Evolutionary conservation across 495 filamentous ascomycete species (phyloP).

Genomic region (Parachaetomium inaequale): DNA sequence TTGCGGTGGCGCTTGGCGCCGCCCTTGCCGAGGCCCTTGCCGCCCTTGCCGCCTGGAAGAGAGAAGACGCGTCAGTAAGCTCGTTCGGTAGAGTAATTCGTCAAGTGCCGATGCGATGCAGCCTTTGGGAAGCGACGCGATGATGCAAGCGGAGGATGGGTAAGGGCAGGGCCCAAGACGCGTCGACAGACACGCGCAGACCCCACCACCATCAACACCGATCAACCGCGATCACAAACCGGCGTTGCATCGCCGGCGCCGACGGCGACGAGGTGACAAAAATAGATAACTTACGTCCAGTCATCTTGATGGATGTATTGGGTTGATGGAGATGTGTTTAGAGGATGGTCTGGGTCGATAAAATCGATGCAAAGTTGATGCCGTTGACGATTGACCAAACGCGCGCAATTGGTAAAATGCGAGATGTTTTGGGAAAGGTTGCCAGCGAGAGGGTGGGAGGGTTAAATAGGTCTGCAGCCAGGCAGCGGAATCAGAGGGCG

Average conservation of each 20-base stretch:
- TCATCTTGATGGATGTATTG: conserved; percentile 62
- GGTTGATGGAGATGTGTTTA: conserved; percentile 29
- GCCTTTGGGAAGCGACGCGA: background rate
- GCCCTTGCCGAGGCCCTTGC: conserved; percentile 86
- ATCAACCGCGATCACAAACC: conserved; percentile 9
- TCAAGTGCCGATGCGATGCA: background rate
- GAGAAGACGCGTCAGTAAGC: conserved; percentile 26
- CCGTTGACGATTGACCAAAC: conserved; percentile 28
- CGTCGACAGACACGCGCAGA: conserved; percentile 22
- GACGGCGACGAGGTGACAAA: conserved; percentile 19
- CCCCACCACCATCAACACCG: conserved; percentile 17
- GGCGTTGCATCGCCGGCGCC: conserved; percentile 18
- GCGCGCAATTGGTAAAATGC: conserved; percentile 16
- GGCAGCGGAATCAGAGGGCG: conserved; percentile 18
- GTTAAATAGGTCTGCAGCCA: conserved; percentile 22
- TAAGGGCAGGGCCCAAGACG: conserved; percentile 16
- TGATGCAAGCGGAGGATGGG: background rate
- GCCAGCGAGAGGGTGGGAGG: conserved; percentile 2
- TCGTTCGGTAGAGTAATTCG: background rate
- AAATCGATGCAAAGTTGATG: conserved; percentile 28
- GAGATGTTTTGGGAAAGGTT: conserved; percentile 14
- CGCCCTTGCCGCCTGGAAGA: conserved; percentile 71
- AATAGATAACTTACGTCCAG: conserved; percentile 79
- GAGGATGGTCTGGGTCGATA: conserved; percentile 29
- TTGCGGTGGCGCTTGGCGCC: conserved; percentile 95